Evolutionary conservation across 345 rosid species (phyloP).

Genomic region (Abelmoschus esculentus): DNA sequence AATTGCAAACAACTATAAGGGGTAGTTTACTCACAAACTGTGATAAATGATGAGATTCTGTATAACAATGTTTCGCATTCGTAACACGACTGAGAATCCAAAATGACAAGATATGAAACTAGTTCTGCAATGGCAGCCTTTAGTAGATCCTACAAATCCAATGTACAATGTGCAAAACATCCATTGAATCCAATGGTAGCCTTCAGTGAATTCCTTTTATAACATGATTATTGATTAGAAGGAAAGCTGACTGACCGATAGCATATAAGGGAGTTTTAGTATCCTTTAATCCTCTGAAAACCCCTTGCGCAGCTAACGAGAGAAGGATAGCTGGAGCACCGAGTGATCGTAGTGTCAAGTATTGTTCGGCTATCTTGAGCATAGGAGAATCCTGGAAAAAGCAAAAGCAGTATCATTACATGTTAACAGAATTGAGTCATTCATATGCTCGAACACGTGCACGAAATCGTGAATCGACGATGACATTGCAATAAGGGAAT

Average conservation of each 20-base stretch:
- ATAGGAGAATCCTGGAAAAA: conserved; percentile 43
- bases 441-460: background rate
- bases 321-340: conserved; percentile 61
- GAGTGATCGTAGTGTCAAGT: conserved; percentile 50
- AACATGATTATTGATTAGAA: no score
- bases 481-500: background rate
- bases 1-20: conserved; percentile 1
- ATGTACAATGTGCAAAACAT: background rate
- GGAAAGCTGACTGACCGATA: conserved; percentile 18
- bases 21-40: background rate
- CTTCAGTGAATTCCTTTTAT: background rate
- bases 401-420: background rate
- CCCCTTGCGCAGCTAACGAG: conserved; percentile 56
- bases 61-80: background rate
- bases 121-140: background rate
- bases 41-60: background rate
- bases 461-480: background rate
- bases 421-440: background rate
- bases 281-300: conserved; percentile 57
- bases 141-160: background rate
- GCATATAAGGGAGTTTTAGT: conserved; percentile 48
- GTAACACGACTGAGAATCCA: background rate
- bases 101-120: background rate
- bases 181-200: background rate
- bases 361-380: conserved; percentile 43